phyloP scores from a whole-genome alignment of 192 early-diverging fungal species.

The Linderina pennispora region DNA sequence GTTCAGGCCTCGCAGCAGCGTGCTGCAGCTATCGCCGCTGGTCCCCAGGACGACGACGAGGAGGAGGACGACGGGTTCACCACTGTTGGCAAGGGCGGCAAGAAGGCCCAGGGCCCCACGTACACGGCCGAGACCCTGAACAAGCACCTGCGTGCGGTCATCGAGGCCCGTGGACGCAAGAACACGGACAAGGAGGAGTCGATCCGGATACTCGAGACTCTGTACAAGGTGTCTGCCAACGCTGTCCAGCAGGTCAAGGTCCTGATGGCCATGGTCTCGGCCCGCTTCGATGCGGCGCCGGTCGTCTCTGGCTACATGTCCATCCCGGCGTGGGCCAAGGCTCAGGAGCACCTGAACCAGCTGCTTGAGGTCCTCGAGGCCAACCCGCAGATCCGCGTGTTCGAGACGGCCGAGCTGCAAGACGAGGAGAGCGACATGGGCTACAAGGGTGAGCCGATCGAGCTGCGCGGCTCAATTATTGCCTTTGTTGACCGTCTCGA shows the following conservation, averaged over 20 bases:
- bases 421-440: conserved; percentile 26
- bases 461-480: conserved; percentile 78
- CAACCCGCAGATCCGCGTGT: conserved; percentile 62
- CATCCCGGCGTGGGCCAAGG: conserved; percentile 74
- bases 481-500: conserved; percentile 90
- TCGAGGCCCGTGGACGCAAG: conserved; percentile 90
- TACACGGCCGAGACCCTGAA: conserved; percentile 71
- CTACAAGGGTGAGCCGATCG: conserved; percentile 58
- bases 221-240: conserved; percentile 58
- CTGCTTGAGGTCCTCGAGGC: conserved; percentile 75
- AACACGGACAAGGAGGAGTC: conserved; percentile 80
- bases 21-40: conserved; percentile 8
- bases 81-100: conserved; percentile 62
- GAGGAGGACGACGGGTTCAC: conserved; percentile 63
- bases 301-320: conserved; percentile 64
- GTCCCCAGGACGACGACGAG: conserved; percentile 19
- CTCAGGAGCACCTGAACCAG: conserved; percentile 64
- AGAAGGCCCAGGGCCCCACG: conserved; percentile 52
- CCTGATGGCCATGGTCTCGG: conserved; percentile 78
- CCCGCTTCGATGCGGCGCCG: conserved; percentile 79
- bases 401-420: conserved; percentile 53
- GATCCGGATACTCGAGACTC: conserved; percentile 58
- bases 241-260: conserved; percentile 79
- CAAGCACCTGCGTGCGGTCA: conserved; percentile 72
- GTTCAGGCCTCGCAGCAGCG: conserved; percentile 6